phyloP scores from a whole-genome alignment of 2,329 filamentous ascomycete species.

The Huntiella omanensis region DNA sequence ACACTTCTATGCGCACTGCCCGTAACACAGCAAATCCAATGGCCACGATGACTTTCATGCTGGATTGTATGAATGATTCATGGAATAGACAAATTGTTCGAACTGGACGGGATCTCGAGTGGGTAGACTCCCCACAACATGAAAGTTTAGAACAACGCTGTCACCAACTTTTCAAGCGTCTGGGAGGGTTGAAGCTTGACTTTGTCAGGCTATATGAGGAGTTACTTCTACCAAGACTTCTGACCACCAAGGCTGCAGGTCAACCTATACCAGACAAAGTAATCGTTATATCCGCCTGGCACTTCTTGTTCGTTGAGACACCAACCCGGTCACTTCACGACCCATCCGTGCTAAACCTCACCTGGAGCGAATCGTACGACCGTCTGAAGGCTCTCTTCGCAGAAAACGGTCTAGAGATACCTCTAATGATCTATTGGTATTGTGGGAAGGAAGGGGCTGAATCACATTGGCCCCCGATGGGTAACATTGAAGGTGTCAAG shows the following conservation, averaged over 20 bases:
- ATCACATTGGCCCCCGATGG: slow-evolving; percentile 31
- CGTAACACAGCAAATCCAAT: too few species aligned
- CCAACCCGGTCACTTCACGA: background rate
- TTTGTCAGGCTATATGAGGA: too few species aligned
- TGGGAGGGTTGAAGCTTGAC: too few species aligned
- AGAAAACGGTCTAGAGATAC: slow-evolving; percentile 40
- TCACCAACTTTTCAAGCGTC: too few species aligned
- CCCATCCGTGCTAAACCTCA: background rate
- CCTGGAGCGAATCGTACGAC: slow-evolving; percentile 21
- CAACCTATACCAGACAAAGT: slow-evolving; percentile 40
- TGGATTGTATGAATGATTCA: too few species aligned
- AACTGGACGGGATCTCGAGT: too few species aligned
- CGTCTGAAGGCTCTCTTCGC: slow-evolving; percentile 10
- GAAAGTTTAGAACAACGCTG: too few species aligned
- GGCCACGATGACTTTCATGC: too few species aligned
- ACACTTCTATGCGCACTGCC: too few species aligned
- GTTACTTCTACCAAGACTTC: slow-evolving; percentile 26
- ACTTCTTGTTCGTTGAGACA: slow-evolving; percentile 22
- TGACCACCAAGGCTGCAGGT: slow-evolving; percentile 29
- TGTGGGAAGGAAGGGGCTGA: slow-evolving; percentile 27
- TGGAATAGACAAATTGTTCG: too few species aligned
- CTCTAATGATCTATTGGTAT: slow-evolving; percentile 43
- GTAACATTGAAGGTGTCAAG: slow-evolving; percentile 36
- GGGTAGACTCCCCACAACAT: too few species aligned
- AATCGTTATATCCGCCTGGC: slow-evolving; percentile 48